Base-by-base conservation (phyloP, 495 filamentous ascomycete genomes). In the Articulospora tetracladia region DNA sequence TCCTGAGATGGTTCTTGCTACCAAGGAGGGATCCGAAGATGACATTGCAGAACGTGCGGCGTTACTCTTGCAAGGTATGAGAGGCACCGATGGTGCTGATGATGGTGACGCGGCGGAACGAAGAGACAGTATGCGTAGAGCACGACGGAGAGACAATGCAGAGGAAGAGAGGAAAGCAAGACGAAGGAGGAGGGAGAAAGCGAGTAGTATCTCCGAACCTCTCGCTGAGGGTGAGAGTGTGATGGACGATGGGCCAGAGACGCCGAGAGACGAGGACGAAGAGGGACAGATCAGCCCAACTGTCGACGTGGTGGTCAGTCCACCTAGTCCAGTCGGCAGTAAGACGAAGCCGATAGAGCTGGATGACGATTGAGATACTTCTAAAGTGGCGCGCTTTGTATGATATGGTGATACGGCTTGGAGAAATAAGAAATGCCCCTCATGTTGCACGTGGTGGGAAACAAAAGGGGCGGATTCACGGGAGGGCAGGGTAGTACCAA, bases 11-110 rank as follows among this genome's bases (percentile, higher is more conserved):
- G 55, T 72, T 13, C 52, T 58, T 11, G 50, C 46, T 26, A 41
- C 58, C 25, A 58, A 49, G 10, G 52, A 55, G 0, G 66, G 71
- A 68, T 39, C 82, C 49, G 67, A 79, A 61, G 89, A 83, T 62
- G 79, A 93, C 61, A 79, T 97, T 32, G 92, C 90, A 13, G 86
- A 90, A 60, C 86, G 91, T 30, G 92, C 92, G 8, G 91, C 90
- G 20, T 84, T 84, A 60, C 79, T 97, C 72, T 78, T 97, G 48
- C 87, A 93, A 63, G 90, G 89, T 39, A 83, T 97, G 67, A 78
- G 89, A 53, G 74, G 79, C 30, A 86, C 86, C 50, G 84, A 83
- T 55, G 80, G 79, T 26, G 76, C 70, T n/a, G 83, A 81, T 19
- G 80, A 81, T 30, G 84, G 77, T 24, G 79, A 77, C 25, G 75